These are phyloP conservation scores for Skeletonema grethae DNA, from an alignment of 108 stramenopile genomes.

Conservation along the genomic window DNA sequence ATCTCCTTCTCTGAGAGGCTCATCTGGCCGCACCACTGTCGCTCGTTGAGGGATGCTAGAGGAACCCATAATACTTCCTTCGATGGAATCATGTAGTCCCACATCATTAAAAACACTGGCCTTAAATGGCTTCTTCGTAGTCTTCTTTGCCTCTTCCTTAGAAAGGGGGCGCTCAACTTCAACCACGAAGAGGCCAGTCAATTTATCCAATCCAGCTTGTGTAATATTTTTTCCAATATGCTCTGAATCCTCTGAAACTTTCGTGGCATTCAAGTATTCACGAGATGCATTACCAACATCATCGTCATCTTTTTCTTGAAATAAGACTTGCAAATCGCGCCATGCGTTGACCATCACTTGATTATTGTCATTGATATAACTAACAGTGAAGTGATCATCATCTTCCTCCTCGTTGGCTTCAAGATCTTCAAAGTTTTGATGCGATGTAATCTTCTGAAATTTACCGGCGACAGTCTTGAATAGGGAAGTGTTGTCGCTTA, in stretches of 20 bases:
- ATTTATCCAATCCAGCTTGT: conserved; percentile 65
- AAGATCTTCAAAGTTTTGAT: background rate
- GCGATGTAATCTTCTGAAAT: background rate
- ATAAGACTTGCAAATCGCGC: conserved; percentile 70
- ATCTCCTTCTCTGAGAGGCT: conserved; percentile 53
- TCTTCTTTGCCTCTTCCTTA: background rate
- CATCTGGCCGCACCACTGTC: conserved; percentile 72
- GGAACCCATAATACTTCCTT: conserved; percentile 12
- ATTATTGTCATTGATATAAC: background rate
- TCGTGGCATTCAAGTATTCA: conserved; percentile 83
- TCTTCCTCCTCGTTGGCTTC: conserved; percentile 4
- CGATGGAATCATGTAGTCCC: conserved; percentile 2
- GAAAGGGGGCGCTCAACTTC: conserved; percentile 70
- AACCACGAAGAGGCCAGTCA: conserved; percentile 75
- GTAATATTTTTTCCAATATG: conserved; percentile 57
- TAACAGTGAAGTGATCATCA: conserved; percentile 6
- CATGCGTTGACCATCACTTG: conserved; percentile 43
- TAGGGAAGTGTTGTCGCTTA: background rate
- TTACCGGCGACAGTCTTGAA: background rate
- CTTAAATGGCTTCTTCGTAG: background rate
- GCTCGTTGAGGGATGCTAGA: conserved; percentile 52
- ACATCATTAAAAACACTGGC: background rate
- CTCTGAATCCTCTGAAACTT: conserved; percentile 57
- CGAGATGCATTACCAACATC: conserved; percentile 21
- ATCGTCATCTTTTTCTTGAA: conserved; percentile 24